Base-by-base conservation (phyloP, 2,329 filamentous ascomycete genomes). In the Fusarium torreyae region DNA sequence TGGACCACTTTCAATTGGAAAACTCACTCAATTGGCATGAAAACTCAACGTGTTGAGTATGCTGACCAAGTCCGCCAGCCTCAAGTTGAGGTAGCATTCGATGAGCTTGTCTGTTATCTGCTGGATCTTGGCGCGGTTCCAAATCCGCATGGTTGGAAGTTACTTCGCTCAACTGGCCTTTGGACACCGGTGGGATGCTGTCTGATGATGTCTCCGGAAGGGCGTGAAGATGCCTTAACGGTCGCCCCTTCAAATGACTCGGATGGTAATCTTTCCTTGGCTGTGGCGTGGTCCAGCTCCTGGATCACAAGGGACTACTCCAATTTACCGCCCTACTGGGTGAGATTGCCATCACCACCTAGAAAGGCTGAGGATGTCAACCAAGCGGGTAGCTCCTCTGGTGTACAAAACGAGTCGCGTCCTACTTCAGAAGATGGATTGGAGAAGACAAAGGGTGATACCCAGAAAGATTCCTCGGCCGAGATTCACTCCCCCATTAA, bases 1-100 rank as follows among this genome's bases (percentile, higher is more conserved):
- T 91, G 89, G 89, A 89, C 88, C 1, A 86, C 85, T 0, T 90
- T 91, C 75, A 86, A 91, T 76, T 91, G 89, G 89, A 86, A 85
- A 70, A 85, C 85, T n/a, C 84, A 89, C 67, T 80, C 86, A 4
- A 89, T 90, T 24, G 89, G 89, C 2, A 80, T 86, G 56, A 89
- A 87, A 73, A 86, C 86, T 15, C 89, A 90, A 78, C 82, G 89
- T 34, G 82, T 91, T 39, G 88, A 91, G 74, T 91, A 91, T 68
- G 86, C 84, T 10, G 85, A 87, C 56, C 84, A 87, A 74, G 79
- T 87, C 9, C 80, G 84, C 9, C 85, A 86, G 74, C 85, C 85
- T 0, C 85, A 86, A 74, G 84, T 85, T 17, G 85, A 86, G 31
- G 77, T 85, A 3, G 80, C 77, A 1, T 89, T 91, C 70, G 86